Percentiles rank a stretch among this genome's conserved stretches.
Evolutionary conservation across 2,329 filamentous ascomycete genomes (phyloP).

Genomic region (Colletotrichum navitas): DNA sequence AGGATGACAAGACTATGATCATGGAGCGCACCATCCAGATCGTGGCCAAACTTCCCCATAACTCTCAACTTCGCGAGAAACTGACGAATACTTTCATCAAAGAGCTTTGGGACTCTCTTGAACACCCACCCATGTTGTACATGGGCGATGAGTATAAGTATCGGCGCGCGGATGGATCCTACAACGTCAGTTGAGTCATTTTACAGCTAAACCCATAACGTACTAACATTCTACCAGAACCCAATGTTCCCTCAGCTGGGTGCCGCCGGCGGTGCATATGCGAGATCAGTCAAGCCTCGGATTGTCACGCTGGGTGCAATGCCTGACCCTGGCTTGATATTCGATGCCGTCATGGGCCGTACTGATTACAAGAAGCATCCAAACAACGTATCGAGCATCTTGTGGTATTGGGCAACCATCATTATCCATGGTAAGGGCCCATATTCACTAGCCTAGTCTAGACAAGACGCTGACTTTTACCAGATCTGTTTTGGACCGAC

Average conservation of each 20-base stretch:
- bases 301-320: constrained; percentile 71
- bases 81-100: constrained; percentile 77
- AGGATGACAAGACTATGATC: constrained; percentile 82
- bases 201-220: too few species aligned
- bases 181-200: constrained; percentile 63
- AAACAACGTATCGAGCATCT: constrained; percentile 78
- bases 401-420: constrained; percentile 66
- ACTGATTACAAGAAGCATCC: constrained; percentile 69
- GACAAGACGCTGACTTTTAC: background rate
- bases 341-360: constrained; percentile 71
- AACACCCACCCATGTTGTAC: constrained; percentile 78
- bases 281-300: constrained; percentile 72
- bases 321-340: constrained; percentile 75
- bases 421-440: constrained; percentile 73
- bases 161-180: constrained; percentile 76
- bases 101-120: constrained; percentile 77
- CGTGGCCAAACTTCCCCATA: constrained; percentile 72
- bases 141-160: constrained; percentile 74
- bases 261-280: constrained; percentile 75
- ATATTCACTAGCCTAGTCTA: background rate
- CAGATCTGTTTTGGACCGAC: constrained; percentile 79
- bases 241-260: constrained; percentile 74
- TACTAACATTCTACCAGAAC: constrained; percentile 59
- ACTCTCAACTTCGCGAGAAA: constrained; percentile 71
- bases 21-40: constrained; percentile 81